Evolutionary conservation across 257 asterid genomes (phyloP), one percentile per base, ranked within the genome.

Genomic region (Striga asiatica): DNA sequence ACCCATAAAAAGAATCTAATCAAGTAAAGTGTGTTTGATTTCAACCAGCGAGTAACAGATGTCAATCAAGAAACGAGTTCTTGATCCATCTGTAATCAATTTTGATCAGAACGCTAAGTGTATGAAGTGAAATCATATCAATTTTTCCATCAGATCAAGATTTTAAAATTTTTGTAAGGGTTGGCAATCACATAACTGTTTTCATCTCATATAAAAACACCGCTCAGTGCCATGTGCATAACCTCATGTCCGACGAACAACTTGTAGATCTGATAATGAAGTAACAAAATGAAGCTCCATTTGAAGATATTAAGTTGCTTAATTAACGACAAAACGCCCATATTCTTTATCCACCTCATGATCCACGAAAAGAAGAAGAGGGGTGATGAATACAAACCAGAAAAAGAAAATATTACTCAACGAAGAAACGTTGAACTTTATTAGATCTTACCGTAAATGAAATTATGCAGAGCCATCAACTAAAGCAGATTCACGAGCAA

Each of bases 241-340:
- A 6, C 21, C 61, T 39, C 62, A 39, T 25, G 16, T 41, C 4
- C 2, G 32, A 46, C 23, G 28, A 28, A 8, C 25, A 9, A 62
- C 18, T 27, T 17, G 8, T 39, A 27, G 17, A 39, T 38, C 60
- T 9, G 13, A 64, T 32, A 64, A 13, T 8, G 25, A 63, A 53
- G 31, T 6, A 43, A 62, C 16, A 47, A 62, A 22, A 47, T 25
- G 28, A 8, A 47, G 31, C 64, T 48, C 46, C 59, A 47, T 34
- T 17, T 5, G 1, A 64, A 32, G 23, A 64, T 24, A 45, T 53
- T 22, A 18, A 39, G 7, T n/a, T 10, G 28, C 48, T 37, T 19
- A 42, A 62, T 16, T 1, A 29, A 29, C 5, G 8, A 1, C n/a
- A n/a, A n/a, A 27, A 28, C 11, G 32, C 34, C 23, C 47, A 47